Evolutionary conservation across 2,329 filamentous ascomycete genomes (phyloP).

Genomic region (Fusarium tanahbumbuense): DNA sequence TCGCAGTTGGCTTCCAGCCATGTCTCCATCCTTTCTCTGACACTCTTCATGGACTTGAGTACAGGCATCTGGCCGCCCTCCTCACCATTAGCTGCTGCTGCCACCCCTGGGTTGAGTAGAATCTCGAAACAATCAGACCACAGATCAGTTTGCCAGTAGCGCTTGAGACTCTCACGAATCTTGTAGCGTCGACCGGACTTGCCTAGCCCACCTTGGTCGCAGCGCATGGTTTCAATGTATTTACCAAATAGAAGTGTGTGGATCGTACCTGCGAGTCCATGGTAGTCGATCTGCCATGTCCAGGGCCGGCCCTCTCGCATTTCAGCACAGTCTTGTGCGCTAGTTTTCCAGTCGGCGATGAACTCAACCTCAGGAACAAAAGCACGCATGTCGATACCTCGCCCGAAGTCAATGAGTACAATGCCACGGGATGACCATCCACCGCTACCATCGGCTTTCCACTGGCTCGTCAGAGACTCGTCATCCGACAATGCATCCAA

Average conservation of each 20-base stretch:
- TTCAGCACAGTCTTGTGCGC: conserved; percentile 89
- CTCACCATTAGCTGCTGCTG: conserved; percentile 72
- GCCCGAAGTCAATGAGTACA: conserved; percentile 92
- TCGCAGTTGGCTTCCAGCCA: conserved; percentile 87
- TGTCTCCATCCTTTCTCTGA: conserved; percentile 83
- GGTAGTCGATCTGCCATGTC: conserved; percentile 98
- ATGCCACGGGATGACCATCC: conserved; percentile 87
- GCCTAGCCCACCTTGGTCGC: conserved; percentile 66
- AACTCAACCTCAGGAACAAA: conserved; percentile 82
- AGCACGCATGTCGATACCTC: conserved; percentile 90
- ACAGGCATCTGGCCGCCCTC: conserved; percentile 78
- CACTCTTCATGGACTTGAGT: conserved; percentile 72
- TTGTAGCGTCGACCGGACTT: conserved; percentile 76
- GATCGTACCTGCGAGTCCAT: conserved; percentile 88
- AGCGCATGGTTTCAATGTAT: conserved; percentile 85
- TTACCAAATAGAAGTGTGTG: conserved; percentile 93
- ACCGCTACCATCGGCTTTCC: conserved; percentile 76
- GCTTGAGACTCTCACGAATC: conserved; percentile 84
- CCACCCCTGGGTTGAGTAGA: conserved; percentile 81
- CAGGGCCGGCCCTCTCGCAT: conserved; percentile 94
- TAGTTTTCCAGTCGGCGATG: conserved; percentile 94
- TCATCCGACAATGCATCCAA: conserved; percentile 67
- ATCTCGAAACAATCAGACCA: conserved; percentile 88
- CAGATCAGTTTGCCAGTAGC: conserved; percentile 96
- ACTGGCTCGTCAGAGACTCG: conserved; percentile 68